Conservation (phyloP, 345 rosid species). For the Acer yangbiense region DNA sequence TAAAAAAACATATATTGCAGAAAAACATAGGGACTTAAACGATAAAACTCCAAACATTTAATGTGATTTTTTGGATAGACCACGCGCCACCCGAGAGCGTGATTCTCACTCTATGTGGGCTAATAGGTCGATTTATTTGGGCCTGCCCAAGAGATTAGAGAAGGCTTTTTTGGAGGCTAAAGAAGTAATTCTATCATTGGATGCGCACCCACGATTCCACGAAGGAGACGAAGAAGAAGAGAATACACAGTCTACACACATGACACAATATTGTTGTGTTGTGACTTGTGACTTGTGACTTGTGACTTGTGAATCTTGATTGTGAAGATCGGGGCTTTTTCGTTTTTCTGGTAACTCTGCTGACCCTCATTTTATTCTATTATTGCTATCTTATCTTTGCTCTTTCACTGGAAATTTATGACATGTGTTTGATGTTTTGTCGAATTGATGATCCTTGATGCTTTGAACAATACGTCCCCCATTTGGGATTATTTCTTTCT, state of each 20-base stretch:
- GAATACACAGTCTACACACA: not conserved
- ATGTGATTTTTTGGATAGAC: not conserved
- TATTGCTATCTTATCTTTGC: not conserved
- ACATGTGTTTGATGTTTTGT: not conserved
- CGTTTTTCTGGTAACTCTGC: conserved; percentile 15
- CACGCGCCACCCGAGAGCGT: not conserved
- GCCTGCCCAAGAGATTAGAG: too few species aligned
- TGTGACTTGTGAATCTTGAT: not conserved
- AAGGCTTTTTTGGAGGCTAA: not conserved
- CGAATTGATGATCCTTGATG: conserved; percentile 1
- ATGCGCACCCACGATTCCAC: not conserved
- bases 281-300: too few species aligned
- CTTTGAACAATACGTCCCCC: not conserved
- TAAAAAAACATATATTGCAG: too few species aligned
- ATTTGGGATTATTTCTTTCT: conserved; percentile 4
- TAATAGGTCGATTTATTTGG: too few species aligned
- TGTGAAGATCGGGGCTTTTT: conserved; percentile 15
- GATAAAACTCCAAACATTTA: too few species aligned
- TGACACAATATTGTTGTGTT: too few species aligned
- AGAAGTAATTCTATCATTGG: not conserved
- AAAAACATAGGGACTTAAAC: too few species aligned
- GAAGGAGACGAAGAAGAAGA: not conserved
- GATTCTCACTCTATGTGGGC: not conserved
- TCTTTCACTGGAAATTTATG: not conserved
- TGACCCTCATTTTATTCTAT: not conserved